Evolutionary conservation across 345 rosid species (phyloP).

Genomic region (Cardamine occulta): DNA sequence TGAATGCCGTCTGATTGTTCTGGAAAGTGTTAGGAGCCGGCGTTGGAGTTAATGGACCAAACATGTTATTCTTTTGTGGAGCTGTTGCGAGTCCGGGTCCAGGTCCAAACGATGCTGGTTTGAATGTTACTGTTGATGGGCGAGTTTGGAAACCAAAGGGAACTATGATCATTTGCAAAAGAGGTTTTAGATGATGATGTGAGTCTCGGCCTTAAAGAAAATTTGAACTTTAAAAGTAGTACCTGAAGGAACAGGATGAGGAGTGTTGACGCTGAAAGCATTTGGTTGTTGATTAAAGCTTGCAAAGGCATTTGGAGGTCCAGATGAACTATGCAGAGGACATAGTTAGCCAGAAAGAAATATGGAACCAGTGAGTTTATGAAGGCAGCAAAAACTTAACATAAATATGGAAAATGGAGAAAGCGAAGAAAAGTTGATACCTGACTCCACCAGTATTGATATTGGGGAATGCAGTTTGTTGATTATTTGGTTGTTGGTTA

Average conservation of each 20-base stretch:
- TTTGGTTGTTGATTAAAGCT: constrained; percentile 50
- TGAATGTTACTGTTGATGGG: constrained; percentile 24
- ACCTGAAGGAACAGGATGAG: constrained; percentile 44
- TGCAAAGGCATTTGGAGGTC: constrained; percentile 52
- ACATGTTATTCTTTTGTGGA: constrained; percentile 38
- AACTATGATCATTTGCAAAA: constrained; percentile 38
- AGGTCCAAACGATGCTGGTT: constrained; percentile 44
- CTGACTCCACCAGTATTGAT: constrained; percentile 46
- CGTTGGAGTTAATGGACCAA: constrained; percentile 29
- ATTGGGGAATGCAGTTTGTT: constrained; percentile 50
- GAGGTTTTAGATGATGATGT: constrained; percentile 8
- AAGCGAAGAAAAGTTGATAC: constrained; percentile 30
- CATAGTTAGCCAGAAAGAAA: constrained; percentile 45
- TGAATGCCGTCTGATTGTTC: constrained; percentile 36
- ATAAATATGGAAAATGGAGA: constrained; percentile 20
- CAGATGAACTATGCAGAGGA: constrained; percentile 48
- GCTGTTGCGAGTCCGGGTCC: constrained; percentile 37
- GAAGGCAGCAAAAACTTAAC: neutral
- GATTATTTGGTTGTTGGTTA: constrained; percentile 50
- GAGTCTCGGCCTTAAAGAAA: constrained; percentile 12
- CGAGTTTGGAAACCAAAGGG: constrained; percentile 37
- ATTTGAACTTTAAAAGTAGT: constrained; percentile 10
- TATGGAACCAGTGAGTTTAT: constrained; percentile 2
- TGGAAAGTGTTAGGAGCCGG: constrained; percentile 27
- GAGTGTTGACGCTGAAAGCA: constrained; percentile 40